phyloP scores from a whole-genome alignment of 2,329 filamentous ascomycete genomes.

The Colletotrichum tropicicola region DNA sequence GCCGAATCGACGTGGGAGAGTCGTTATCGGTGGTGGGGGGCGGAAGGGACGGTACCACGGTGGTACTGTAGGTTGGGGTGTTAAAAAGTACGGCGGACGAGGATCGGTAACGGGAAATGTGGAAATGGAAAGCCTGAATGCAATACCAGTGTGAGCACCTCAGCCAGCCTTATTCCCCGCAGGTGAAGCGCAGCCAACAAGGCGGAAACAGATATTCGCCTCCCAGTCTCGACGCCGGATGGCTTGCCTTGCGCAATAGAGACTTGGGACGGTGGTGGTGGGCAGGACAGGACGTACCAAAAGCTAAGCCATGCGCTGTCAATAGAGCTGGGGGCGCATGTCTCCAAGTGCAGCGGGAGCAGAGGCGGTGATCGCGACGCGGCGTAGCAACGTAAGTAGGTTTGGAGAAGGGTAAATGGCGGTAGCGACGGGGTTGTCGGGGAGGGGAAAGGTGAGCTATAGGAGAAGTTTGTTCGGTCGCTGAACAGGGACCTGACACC shows the following conservation, averaged over 20 bases:
- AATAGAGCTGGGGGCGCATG: conserved; percentile 6
- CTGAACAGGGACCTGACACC: background rate
- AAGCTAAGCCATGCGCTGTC: conserved; percentile 12
- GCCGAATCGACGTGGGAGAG: conserved; percentile 2
- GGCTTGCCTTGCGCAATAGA: background rate
- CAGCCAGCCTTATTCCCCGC: background rate
- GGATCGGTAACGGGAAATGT: background rate
- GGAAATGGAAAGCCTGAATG: background rate
- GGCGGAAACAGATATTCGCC: background rate
- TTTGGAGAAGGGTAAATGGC: background rate
- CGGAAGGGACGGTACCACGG: conserved; percentile 6
- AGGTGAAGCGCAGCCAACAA: background rate
- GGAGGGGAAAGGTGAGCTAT: background rate
- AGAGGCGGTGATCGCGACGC: background rate
- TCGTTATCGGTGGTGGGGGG: conserved; percentile 24
- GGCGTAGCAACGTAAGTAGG: background rate
- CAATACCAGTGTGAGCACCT: background rate
- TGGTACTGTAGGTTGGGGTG: conserved; percentile 1
- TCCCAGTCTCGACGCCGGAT: background rate
- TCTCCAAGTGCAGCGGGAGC: conserved; percentile 13
- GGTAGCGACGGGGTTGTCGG: background rate
- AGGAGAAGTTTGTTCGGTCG: background rate
- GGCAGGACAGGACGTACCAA: conserved; percentile 6
- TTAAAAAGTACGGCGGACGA: background rate
- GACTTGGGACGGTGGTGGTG: background rate